These are phyloP conservation scores for Wickerhamiella dianesei DNA, from an alignment of 805 yeast species.

Conservation along the genomic window DNA sequence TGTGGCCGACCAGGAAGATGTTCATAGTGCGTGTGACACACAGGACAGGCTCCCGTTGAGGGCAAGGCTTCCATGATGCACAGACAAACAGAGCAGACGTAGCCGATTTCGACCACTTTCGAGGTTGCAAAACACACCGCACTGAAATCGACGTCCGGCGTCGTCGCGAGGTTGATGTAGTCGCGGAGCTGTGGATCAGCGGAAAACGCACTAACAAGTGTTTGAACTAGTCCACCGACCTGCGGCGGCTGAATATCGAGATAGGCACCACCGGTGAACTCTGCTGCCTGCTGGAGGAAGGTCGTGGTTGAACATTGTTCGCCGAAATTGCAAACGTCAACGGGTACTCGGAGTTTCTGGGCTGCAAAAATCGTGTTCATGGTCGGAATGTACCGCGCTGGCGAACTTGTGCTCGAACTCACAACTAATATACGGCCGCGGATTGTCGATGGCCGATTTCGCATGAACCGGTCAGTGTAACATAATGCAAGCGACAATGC, in stretches of 20 bases:
- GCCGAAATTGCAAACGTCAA: constrained; percentile 79
- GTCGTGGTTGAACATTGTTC: constrained; percentile 41
- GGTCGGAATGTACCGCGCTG: constrained; percentile 74
- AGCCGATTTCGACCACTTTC: constrained; percentile 84
- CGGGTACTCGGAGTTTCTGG: constrained; percentile 69
- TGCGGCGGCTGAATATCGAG: constrained; percentile 49
- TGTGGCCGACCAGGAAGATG: not conserved
- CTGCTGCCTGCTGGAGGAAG: constrained; percentile 89
- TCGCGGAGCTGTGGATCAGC: constrained; percentile 73
- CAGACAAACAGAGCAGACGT: constrained; percentile 86
- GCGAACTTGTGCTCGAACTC: constrained; percentile 57
- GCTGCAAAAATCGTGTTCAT: constrained; percentile 96
- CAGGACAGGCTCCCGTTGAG: constrained; percentile 57
- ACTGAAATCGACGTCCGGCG: constrained; percentile 76
- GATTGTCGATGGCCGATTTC: constrained; percentile 31
- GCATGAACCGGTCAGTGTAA: constrained; percentile 46
- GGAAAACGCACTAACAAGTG: constrained; percentile 64
- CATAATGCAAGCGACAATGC: constrained; percentile 62
- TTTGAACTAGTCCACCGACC: constrained; percentile 60
- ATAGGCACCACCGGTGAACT: constrained; percentile 86
- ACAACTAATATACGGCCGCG: constrained; percentile 55
- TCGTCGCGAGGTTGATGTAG: constrained; percentile 68
- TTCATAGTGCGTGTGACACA: constrained; percentile 60
- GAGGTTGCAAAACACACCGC: constrained; percentile 91
- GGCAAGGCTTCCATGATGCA: constrained; percentile 48